A percentile compares a stretch with the other conserved stretches of the same genome.
phyloP scores from a whole-genome alignment of 108 stramenopile genomes.

The Fragilaria radians region DNA sequence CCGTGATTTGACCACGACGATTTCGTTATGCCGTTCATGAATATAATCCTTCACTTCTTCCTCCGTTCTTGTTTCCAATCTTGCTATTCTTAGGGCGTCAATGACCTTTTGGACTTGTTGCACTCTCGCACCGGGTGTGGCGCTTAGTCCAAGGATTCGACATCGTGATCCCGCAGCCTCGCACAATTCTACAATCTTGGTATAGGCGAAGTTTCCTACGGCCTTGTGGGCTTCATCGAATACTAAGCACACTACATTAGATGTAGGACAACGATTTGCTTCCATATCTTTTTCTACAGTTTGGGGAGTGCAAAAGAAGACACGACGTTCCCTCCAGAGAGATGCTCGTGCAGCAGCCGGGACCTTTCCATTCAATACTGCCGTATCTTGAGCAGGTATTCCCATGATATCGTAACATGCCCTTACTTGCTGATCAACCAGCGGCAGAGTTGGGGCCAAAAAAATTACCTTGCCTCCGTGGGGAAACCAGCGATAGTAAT shows the following conservation, averaged over 20 bases:
- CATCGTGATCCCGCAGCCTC: slow-evolving; percentile 48
- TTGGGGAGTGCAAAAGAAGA: slow-evolving; percentile 98
- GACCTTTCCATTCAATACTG: slow-evolving; percentile 64
- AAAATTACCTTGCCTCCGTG: slow-evolving; percentile 61
- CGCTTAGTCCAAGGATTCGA: slow-evolving; percentile 84
- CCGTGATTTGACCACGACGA: slow-evolving; percentile 47
- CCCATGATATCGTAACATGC: slow-evolving; percentile 90
- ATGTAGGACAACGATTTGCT: slow-evolving; percentile 33
- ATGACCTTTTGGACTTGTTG: slow-evolving; percentile 80
- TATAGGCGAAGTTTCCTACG: slow-evolving; percentile 88
- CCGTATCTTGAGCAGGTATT: slow-evolving; percentile 69
- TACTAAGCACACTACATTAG: slow-evolving; percentile 80
- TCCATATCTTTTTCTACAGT: slow-evolving; percentile 89
- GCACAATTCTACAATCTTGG: slow-evolving; percentile 44
- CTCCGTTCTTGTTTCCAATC: slow-evolving; percentile 82
- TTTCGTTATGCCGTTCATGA: slow-evolving; percentile 64
- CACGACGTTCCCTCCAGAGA: slow-evolving; percentile 65
- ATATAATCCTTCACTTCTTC: slow-evolving; percentile 79
- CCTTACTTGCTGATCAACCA: slow-evolving; percentile 93
- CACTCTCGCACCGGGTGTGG: slow-evolving; percentile 92
- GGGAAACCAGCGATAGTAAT: slow-evolving; percentile 89
- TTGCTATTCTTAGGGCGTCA: slow-evolving; percentile 46
- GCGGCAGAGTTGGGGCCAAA: slow-evolving; percentile 90
- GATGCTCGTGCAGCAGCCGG: slow-evolving; percentile 26
- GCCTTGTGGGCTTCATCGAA: slow-evolving; percentile 97